phyloP scores from a whole-genome alignment of 2,329 filamentous ascomycete species.

The Fusarium devonianum region DNA sequence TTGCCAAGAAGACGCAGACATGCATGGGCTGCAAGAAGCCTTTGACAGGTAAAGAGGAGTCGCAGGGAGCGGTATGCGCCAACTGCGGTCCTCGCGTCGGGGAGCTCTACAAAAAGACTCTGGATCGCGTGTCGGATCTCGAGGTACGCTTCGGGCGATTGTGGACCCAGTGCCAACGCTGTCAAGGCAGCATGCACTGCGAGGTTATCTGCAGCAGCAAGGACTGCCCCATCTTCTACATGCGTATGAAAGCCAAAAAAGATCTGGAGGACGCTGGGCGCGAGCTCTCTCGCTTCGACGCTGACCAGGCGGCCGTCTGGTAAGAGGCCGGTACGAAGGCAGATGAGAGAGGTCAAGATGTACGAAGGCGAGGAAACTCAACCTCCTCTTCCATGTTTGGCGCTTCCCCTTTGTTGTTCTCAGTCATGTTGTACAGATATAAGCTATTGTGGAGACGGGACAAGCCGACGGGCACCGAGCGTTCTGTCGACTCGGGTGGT shows the following conservation, averaged over 20 bases:
- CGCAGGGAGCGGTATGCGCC: constrained; percentile 83
- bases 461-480: neutral
- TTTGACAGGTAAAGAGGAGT: constrained; percentile 79
- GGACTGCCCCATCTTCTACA: constrained; percentile 99
- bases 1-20: constrained; percentile 95
- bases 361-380: neutral
- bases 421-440: constrained; percentile 4
- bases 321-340: constrained; percentile 37
- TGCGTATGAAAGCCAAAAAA: constrained; percentile 99
- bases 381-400: neutral
- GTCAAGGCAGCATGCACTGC: constrained; percentile 96
- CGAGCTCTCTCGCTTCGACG: constrained; percentile 88
- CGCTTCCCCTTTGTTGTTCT: constrained; percentile 6
- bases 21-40: constrained; percentile 99
- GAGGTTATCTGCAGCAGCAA: constrained; percentile 97
- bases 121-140: constrained; percentile 87
- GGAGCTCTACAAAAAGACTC: constrained; percentile 91
- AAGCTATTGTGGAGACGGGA: constrained; percentile 6
- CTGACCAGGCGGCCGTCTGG: constrained; percentile 75
- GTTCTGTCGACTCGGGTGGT: constrained; percentile 4
- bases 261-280: constrained; percentile 95
- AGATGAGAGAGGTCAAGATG: constrained; percentile 5
- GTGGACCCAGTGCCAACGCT: constrained; percentile 98
- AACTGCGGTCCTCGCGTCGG: constrained; percentile 86
- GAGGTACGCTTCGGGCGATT: constrained; percentile 91